A percentile compares a stretch with the other conserved stretches of the same genome.
Evolutionary conservation across 2,329 filamentous ascomycete genomes (phyloP).

Genomic region (Verticillium longisporum): DNA sequence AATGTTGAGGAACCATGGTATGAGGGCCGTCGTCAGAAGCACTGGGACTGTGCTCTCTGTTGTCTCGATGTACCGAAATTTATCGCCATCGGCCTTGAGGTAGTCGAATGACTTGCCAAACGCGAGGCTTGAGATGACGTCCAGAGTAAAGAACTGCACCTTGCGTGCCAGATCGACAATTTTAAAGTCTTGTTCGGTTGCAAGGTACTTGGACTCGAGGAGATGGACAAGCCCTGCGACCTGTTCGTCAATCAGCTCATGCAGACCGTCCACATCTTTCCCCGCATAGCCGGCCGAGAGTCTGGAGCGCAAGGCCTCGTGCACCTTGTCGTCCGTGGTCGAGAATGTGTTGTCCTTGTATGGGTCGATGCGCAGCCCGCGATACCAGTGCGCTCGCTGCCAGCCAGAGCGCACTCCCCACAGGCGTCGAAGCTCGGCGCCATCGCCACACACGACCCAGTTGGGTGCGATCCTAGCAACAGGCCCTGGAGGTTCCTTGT

Average conservation of each 20-base stretch:
- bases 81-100: slow-evolving; percentile 14
- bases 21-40: slow-evolving; percentile 34
- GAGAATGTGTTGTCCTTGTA: slow-evolving; percentile 22
- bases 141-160: slow-evolving; percentile 14
- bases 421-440: slow-evolving; percentile 6
- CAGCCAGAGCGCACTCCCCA: slow-evolving; percentile 12
- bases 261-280: slow-evolving; percentile 7
- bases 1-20: slow-evolving; percentile 31
- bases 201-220: slow-evolving; percentile 7
- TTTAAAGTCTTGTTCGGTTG: background rate
- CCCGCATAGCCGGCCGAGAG: slow-evolving; percentile 33
- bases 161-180: slow-evolving; percentile 9
- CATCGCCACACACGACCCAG: slow-evolving; percentile 12
- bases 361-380: slow-evolving; percentile 24
- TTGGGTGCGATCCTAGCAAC: slow-evolving; percentile 13
- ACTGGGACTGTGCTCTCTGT: slow-evolving; percentile 27
- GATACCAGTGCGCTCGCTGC: slow-evolving; percentile 12
- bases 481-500: slow-evolving; percentile 13
- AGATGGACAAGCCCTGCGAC: slow-evolving; percentile 4
- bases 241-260: slow-evolving; percentile 3
- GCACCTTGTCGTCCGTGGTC: slow-evolving; percentile 26
- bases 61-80: slow-evolving; percentile 14
- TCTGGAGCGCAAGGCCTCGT: slow-evolving; percentile 34
- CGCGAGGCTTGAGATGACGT: slow-evolving; percentile 17
- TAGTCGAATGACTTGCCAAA: slow-evolving; percentile 20